These are phyloP conservation scores for Lycium ferocissimum DNA, from an alignment of 257 asterid species.

Conservation along the genomic window DNA sequence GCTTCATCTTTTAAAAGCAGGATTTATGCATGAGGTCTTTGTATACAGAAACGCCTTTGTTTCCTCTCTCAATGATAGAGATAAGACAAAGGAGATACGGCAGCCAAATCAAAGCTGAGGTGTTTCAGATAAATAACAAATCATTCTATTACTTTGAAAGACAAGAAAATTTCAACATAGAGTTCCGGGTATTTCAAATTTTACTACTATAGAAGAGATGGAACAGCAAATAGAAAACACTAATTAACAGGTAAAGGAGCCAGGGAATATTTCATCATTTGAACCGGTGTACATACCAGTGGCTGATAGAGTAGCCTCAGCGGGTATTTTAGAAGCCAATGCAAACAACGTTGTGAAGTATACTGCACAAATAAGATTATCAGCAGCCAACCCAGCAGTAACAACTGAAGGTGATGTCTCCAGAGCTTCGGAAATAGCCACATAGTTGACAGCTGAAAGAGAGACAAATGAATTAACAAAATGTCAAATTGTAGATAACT, in stretches of 20 bases:
- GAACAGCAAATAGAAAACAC: not conserved
- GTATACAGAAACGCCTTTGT: not conserved
- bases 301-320: conserved; percentile 58
- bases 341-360: conserved; percentile 85
- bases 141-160: not conserved
- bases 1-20: too few species aligned
- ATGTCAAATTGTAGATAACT: conserved; percentile 5
- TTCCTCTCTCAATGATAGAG: not conserved
- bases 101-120: not conserved
- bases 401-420: conserved; percentile 80
- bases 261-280: not conserved
- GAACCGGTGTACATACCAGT: conserved; percentile 49
- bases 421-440: conserved; percentile 94
- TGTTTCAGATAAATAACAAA: not conserved
- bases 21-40: not conserved
- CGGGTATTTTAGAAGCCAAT: conserved; percentile 80
- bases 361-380: conserved; percentile 91
- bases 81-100: not conserved
- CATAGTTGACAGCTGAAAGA: conserved; percentile 86
- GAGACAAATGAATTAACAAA: conserved; percentile 19
- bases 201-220: not conserved
- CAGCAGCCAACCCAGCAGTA: conserved; percentile 98
- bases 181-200: not conserved
- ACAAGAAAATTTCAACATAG: not conserved
- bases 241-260: not conserved